A percentile compares a stretch with the other conserved stretches of the same genome.
These are phyloP conservation scores for Fusarium napiforme DNA, from an alignment of 2,329 filamentous ascomycete genomes.

Conservation along the genomic window DNA sequence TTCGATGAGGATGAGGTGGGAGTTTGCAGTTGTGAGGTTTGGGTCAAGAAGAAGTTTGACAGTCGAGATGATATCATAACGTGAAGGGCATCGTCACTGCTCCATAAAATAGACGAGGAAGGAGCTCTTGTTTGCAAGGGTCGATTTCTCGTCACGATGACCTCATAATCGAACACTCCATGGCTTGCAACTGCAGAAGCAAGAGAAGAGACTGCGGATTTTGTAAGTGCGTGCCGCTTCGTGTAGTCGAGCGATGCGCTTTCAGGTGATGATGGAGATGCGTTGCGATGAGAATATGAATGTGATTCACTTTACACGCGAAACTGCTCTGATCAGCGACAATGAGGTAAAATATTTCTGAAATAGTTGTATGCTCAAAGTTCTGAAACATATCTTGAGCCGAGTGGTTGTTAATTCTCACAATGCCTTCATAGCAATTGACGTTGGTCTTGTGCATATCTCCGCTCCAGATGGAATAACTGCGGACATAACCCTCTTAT, in stretches of 20 bases:
- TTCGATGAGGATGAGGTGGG: no score
- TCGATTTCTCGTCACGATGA: background rate
- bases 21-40: background rate
- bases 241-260: accelerated
- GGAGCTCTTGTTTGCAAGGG: background rate
- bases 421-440: accelerated
- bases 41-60: background rate
- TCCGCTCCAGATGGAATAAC: accelerated
- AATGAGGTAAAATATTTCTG: no score
- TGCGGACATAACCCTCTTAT: background rate
- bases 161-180: background rate
- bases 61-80: slow-evolving; percentile 6
- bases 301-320: no score
- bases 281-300: background rate
- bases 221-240: background rate
- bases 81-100: background rate
- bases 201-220: accelerated
- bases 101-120: slow-evolving; percentile 14
- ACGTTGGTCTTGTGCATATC: background rate
- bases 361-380: no score
- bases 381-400: accelerated
- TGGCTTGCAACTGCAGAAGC: accelerated
- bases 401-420: accelerated
- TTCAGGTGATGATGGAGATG: accelerated
- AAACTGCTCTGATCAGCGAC: no score